phyloP scores from a whole-genome alignment of 495 filamentous ascomycete species.

The Pseudoneurospora amorphoporcata region DNA sequence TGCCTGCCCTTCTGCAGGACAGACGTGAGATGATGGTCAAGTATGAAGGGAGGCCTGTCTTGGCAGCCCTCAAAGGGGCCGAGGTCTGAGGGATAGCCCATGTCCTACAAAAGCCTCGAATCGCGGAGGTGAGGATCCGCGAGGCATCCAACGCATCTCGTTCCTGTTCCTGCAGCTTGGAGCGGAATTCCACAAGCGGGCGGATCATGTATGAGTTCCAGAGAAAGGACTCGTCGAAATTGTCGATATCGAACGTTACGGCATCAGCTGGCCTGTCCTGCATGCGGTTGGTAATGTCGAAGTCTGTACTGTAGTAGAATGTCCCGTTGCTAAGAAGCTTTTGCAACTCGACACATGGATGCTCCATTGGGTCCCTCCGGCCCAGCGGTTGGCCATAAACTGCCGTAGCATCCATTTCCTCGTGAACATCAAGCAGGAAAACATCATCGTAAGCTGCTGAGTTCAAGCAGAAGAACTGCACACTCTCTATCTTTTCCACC shows the following conservation, averaged over 20 bases:
- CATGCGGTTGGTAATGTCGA: constrained; percentile 87
- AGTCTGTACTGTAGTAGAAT: constrained; percentile 96
- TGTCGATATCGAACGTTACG: constrained; percentile 65
- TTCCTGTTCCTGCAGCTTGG: constrained; percentile 61
- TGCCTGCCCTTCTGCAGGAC: constrained; percentile 86
- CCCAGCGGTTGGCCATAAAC: constrained; percentile 49
- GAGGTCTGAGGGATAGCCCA: constrained; percentile 60
- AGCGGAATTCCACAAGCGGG: constrained; percentile 80
- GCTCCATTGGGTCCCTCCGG: constrained; percentile 60
- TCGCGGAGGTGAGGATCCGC: constrained; percentile 83
- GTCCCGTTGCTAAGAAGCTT: constrained; percentile 90
- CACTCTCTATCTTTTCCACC: constrained; percentile 73
- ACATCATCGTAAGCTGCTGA: constrained; percentile 73
- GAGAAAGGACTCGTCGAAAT: constrained; percentile 78
- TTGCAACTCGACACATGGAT: constrained; percentile 81
- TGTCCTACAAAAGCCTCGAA: constrained; percentile 81
- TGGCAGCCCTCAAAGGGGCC: constrained; percentile 44
- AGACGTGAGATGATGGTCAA: constrained; percentile 86
- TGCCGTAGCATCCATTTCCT: constrained; percentile 40
- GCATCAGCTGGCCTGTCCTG: constrained; percentile 64
- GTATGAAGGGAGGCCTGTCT: constrained; percentile 65
- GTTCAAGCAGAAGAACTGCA: constrained; percentile 90
- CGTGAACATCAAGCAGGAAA: constrained; percentile 43
- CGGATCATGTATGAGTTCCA: constrained; percentile 99
- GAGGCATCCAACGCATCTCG: constrained; percentile 68